Evolutionary conservation across 371 early-diverging fungal species (phyloP).

Genomic region (Smittium culicis): DNA sequence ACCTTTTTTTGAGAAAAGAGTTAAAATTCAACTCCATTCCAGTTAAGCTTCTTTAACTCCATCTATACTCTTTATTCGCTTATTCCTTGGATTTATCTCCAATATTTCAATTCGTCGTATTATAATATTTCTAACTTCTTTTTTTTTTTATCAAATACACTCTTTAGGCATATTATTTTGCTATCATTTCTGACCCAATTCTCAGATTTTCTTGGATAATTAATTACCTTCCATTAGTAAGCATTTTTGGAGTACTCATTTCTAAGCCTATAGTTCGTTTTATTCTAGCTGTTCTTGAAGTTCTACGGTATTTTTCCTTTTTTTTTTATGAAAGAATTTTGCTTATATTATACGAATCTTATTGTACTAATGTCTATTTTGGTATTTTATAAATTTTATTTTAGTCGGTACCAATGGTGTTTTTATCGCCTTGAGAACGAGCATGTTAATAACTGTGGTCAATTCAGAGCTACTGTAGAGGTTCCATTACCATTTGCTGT

Average conservation of each 20-base stretch:
- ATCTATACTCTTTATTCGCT: too few relatives aligned
- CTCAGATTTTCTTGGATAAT: constrained; percentile 64
- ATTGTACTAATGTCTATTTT: constrained; percentile 21
- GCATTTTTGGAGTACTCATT: constrained; percentile 21
- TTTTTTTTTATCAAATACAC: not conserved
- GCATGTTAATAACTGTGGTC: constrained; percentile 72
- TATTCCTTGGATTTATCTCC: too few relatives aligned
- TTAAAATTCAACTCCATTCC: constrained; percentile 37
- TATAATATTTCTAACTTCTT: too few relatives aligned
- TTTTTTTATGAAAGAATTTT: too few relatives aligned
- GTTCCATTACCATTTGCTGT: constrained; percentile 63
- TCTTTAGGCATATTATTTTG: constrained; percentile 62
- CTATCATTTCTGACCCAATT: constrained; percentile 47
- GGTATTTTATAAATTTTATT: constrained; percentile 33
- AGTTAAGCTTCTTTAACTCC: too few relatives aligned
- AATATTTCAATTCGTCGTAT: too few relatives aligned
- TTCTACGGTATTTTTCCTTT: too few relatives aligned
- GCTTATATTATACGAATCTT: not conserved
- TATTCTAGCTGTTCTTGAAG: not conserved
- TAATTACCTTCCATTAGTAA: not conserved
- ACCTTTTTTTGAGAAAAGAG: constrained; percentile 48
- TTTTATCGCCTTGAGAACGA: constrained; percentile 83
- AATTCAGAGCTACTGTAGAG: constrained; percentile 71
- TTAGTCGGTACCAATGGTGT: constrained; percentile 73
- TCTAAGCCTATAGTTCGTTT: not conserved